phyloP scores from a whole-genome alignment of 768 basidiomycete species.

The Chlorophyllum brunneum region DNA sequence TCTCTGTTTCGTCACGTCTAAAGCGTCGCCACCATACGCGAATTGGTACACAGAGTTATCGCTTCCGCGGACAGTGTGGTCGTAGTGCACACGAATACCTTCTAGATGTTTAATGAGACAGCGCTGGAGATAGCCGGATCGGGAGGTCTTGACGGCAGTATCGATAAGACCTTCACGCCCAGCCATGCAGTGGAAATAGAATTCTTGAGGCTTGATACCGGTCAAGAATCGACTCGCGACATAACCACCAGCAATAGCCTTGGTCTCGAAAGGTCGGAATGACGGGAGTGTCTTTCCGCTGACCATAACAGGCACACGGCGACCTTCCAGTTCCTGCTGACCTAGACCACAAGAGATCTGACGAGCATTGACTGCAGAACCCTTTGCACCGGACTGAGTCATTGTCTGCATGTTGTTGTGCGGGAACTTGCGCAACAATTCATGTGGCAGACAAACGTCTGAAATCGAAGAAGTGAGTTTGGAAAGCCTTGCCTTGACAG shows the following conservation, averaged over 20 bases:
- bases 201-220: conserved; percentile 96
- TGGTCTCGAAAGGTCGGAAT: conserved; percentile 97
- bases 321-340: conserved; percentile 97
- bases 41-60: conserved; percentile 95
- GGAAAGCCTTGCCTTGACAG: conserved; percentile 80
- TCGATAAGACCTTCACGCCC: conserved; percentile 98
- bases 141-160: conserved; percentile 97
- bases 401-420: conserved; percentile 99
- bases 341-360: conserved; percentile 98
- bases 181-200: conserved; percentile 99
- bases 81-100: conserved; percentile 95
- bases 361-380: conserved; percentile 93
- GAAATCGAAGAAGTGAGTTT: conserved; percentile 90
- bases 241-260: conserved; percentile 96
- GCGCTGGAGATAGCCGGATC: conserved; percentile 96
- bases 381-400: conserved; percentile 98
- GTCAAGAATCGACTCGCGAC: conserved; percentile 98
- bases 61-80: conserved; percentile 94
- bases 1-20: conserved; percentile 97
- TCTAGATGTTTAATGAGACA: conserved; percentile 99
- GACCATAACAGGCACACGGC: conserved; percentile 98
- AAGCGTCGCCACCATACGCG: conserved; percentile 91
- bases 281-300: conserved; percentile 98
- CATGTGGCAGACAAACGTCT: conserved; percentile 80
- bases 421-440: conserved; percentile 90